phyloP scores from a whole-genome alignment of 352 stramenopile species.

The Pythium brassicae region DNA sequence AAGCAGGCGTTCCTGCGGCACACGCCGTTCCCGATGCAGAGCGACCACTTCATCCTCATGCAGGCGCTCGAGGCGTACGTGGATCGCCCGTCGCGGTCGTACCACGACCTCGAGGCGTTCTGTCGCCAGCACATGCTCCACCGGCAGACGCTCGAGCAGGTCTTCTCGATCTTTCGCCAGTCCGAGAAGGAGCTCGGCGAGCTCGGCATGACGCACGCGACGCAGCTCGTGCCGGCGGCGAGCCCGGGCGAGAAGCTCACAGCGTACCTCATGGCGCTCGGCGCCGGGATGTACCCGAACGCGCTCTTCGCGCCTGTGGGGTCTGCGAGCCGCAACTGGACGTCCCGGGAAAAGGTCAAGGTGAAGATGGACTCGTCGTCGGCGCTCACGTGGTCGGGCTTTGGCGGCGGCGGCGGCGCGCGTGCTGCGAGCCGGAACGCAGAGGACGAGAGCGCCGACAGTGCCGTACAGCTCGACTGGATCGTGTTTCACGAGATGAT shows the following conservation, averaged over 20 bases:
- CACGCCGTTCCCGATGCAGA: slow-evolving; percentile 41
- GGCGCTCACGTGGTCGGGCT: slow-evolving; percentile 34
- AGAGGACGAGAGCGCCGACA: slow-evolving; percentile 17
- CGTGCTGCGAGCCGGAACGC: slow-evolving; percentile 10
- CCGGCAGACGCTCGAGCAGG: slow-evolving; percentile 56
- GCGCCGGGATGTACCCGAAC: slow-evolving; percentile 74
- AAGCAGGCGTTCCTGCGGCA: slow-evolving; percentile 53
- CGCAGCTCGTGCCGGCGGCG: slow-evolving; percentile 31
- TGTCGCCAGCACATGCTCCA: slow-evolving; percentile 66
- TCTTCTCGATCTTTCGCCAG: slow-evolving; percentile 65
- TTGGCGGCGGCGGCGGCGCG: slow-evolving; percentile 13
- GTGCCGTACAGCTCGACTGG: slow-evolving; percentile 40
- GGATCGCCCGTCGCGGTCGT: slow-evolving; percentile 30
- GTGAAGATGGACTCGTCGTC: slow-evolving; percentile 60
- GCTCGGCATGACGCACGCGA: slow-evolving; percentile 40
- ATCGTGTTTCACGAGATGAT: slow-evolving; percentile 85
- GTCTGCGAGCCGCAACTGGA: slow-evolving; percentile 54
- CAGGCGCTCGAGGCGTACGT: slow-evolving; percentile 63
- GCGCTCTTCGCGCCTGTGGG: slow-evolving; percentile 41
- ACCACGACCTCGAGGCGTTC: slow-evolving; percentile 39
- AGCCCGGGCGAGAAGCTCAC: slow-evolving; percentile 29
- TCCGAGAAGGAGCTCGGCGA: slow-evolving; percentile 50
- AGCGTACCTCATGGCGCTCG: slow-evolving; percentile 62
- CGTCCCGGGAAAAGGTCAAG: slow-evolving; percentile 79
- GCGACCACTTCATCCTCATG: slow-evolving; percentile 67